Base-by-base conservation (phyloP, 2,329 filamentous ascomycete genomes). In the Trichoderma sp. region DNA sequence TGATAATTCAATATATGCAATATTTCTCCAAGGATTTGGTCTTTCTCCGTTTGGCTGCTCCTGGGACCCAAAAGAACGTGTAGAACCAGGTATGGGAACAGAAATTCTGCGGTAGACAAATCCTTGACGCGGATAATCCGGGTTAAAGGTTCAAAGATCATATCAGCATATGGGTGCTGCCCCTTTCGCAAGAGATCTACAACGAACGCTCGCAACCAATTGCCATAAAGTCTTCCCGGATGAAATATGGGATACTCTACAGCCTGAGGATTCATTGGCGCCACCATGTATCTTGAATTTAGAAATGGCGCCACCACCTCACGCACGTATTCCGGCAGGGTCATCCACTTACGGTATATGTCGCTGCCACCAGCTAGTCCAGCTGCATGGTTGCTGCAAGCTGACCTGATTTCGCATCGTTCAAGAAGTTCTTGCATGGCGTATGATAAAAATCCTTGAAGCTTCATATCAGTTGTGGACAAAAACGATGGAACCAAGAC, bases 371-470 rank as follows among this genome's bases (percentile, higher is more conserved):
- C 86, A 3, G 77, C 24, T 69, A 75, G 76, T 5, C 78, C 78
- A 0, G 79, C 78, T 4, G 81, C 80, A 47, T 81, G 78, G 77
- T 79, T 79, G 35, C 77, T 78, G 63, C 83, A 84, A 0, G 86
- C 87, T 13, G 86, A 83, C 70, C 85, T 89, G 75, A 97, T 90
- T 33, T 91, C 90, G 75, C 92, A 93, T 73, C 91, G 89, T 56
- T 90, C 89, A 4, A 98, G 85, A 52, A 98, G 85, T 75, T 97
- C 91, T 79, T 99, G 96, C 89, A 99, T 97, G 2, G 91, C 92
- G 79, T 92, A 99, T 1, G 95, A 95, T 21, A 99, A 85, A 76
- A 96, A 97, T 0, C 94, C 94, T 78, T 98, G 96, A 6, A 94
- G 86, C 72, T 89, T 90, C 2, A 94, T 92, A 77, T 97, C 96